phyloP scores from a whole-genome alignment of 257 asterid species.

The Orobanche coerulescens region DNA sequence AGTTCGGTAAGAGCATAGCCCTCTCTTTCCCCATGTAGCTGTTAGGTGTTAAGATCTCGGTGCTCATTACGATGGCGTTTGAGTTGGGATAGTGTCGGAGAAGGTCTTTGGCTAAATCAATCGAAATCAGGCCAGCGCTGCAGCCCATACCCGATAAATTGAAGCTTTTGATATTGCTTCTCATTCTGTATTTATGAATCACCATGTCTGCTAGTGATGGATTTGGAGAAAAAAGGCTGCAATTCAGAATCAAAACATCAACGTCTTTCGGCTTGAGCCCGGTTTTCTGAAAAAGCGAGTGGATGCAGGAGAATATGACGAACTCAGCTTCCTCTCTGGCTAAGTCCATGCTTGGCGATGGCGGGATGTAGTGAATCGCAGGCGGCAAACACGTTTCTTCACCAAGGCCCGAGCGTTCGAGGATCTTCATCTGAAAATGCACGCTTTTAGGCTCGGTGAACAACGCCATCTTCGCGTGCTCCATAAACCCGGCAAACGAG shows the following conservation, averaged over 20 bases:
- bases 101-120: conserved; percentile 50
- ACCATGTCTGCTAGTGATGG: conserved; percentile 63
- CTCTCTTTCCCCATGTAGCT: conserved; percentile 37
- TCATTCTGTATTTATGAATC: conserved; percentile 47
- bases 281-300: conserved; percentile 38
- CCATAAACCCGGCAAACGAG: conserved; percentile 47
- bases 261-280: conserved; percentile 33
- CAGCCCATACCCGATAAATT: conserved; percentile 73
- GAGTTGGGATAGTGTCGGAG: conserved; percentile 44
- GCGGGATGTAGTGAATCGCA: conserved; percentile 46
- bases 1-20: conserved; percentile 45
- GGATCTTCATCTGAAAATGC: conserved; percentile 46
- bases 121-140: conserved; percentile 48
- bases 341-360: conserved; percentile 20
- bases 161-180: conserved; percentile 49
- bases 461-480: conserved; percentile 30
- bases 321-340: conserved; percentile 49
- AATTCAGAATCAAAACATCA: conserved; percentile 41
- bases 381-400: conserved; percentile 55
- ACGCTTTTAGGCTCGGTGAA: conserved; percentile 37
- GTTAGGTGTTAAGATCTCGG: conserved; percentile 34
- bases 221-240: conserved; percentile 51
- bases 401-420: conserved; percentile 55
- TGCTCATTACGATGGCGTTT: conserved; percentile 46
- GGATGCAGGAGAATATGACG: conserved; percentile 47